Evolutionary conservation across 768 basidiomycete species (phyloP), one percentile per base, ranked within the genome.

Genomic region (Serendipita vermifera): DNA sequence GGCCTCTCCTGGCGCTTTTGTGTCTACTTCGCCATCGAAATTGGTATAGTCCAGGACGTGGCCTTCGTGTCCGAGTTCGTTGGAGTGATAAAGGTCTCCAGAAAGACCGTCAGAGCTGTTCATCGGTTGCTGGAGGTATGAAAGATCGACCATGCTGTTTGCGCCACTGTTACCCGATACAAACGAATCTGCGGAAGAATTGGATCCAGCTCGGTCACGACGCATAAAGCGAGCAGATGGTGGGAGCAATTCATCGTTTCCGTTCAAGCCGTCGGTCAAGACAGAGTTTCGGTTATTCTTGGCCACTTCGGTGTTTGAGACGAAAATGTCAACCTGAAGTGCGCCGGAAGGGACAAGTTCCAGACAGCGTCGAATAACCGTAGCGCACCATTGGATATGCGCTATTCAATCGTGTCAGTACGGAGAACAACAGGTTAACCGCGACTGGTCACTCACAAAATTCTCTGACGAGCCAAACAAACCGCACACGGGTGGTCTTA

Each of bases 401-500:
- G 81, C 85, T 86, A 61, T 14, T 38, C 22, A 33, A 27, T 29
- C 38, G 48, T 20, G 33, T 22, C 31, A 17, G 35, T 55, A 40
- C 39, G 33, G 24, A 33, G 29, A 53, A 22, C 15, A 22, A 3
- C 22, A 31, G 20, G 38, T 26, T 31, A 40, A 38, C 55, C 17
- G 39, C 22, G 15, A 13, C 35, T 39, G 55, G 24, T 13, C 1
- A 71, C 82, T 67, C 57, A 85, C 85, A 75, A 63, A 80, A 87
- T 63, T 87, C 87, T 35, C 84, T 74, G 20, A 86, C 71, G 39
- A 87, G 75, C 86, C 86, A 88, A 2, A 87, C 74, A 60, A 88
- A 85, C 15, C 85, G 72, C 0, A 87, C 75, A 3, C 87, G 73
- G 31, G 63, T 68, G 4, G 76, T 79, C 38, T 68, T 69, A 56